Evolutionary conservation across 768 basidiomycete species (phyloP), one percentile per base, ranked within the genome.

Genomic region (Phanerodontia chrysosporium): DNA sequence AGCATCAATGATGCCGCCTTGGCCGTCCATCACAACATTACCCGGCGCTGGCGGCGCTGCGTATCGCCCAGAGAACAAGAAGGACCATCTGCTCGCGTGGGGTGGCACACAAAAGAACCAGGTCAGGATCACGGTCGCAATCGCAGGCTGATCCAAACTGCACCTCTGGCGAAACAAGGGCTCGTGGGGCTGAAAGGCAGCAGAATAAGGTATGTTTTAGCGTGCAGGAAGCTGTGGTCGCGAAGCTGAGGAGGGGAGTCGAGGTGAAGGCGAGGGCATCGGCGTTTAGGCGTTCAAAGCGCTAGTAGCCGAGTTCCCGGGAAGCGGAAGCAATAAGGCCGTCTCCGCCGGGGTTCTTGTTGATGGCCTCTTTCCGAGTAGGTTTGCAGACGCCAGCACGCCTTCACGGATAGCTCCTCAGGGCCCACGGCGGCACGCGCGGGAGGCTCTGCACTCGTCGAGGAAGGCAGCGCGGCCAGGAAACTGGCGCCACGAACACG

Each of bases 261-360:
- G 51, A 51, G 51, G 51, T 49, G 51, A 32, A 36, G n/a, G 30
- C 52, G 30, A 53, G 9, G 12, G 30, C 35, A 8, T 14, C 32
- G 52, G 35, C 52, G 52, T 42, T 27, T 53, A 53, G 28, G 14
- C 10, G 22, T 27, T n/a, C 52, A 53, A 42, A 32, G 35, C 52
- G 52, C 32, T 42, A 4, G 24, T 39, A n/a, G 36, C 52, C 52
- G 36, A 53, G 36, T 53, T 42, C 52, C 52, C 22, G 52, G 52
- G 6, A 21, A 30, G 22, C 52, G 52, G 52, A 27, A 53, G 30
- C 52, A 39, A 32, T 42, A 42, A n/a, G 13, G 9, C 52, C 35
- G 52, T 53, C 25, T 53, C 52, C 35, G 52, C 52, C 52, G 52
- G 52, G 32, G 25, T 35, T 32, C 22, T 53, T 25, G 16, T 42